Evolutionary conservation across 169 alveolate genomes (phyloP).

Genomic region (Plasmodium adleri): DNA sequence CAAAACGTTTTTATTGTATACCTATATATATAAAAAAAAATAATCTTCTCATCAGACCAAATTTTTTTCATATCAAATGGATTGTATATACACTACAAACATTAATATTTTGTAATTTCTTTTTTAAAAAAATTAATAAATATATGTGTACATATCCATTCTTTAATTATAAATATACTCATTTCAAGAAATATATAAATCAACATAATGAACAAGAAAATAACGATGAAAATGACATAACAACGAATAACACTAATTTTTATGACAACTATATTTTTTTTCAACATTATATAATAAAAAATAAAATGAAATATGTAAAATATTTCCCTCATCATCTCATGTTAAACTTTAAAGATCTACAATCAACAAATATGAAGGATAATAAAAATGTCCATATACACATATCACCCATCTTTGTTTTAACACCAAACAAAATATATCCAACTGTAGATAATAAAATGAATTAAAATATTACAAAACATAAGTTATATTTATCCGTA

Average conservation of each 20-base stretch:
- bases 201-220: slow-evolving; percentile 2
- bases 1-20: slow-evolving; percentile 59
- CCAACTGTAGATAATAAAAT: not conserved
- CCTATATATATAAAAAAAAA: slow-evolving; percentile 72
- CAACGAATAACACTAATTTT: not conserved
- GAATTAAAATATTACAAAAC: no score
- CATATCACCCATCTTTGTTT: slow-evolving; percentile 48
- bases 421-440: slow-evolving; percentile 39
- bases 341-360: slow-evolving; percentile 23
- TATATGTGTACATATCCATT: slow-evolving; percentile 75
- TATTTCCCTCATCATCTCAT: slow-evolving; percentile 49
- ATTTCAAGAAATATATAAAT: slow-evolving; percentile 11
- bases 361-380: slow-evolving; percentile 5
- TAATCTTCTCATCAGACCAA: slow-evolving; percentile 48
- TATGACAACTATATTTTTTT: slow-evolving; percentile 48
- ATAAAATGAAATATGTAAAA: slow-evolving; percentile 41
- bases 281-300: slow-evolving; percentile 54
- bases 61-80: slow-evolving; percentile 57
- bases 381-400: slow-evolving; percentile 13
- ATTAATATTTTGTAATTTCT: slow-evolving; percentile 46
- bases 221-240: not conserved
- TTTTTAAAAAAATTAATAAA: slow-evolving; percentile 67
- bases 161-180: slow-evolving; percentile 66
- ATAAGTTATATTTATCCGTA: no score
- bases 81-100: slow-evolving; percentile 70